phyloP scores from a whole-genome alignment of 2,329 filamentous ascomycete genomes.

The Geosmithia putterillii region DNA sequence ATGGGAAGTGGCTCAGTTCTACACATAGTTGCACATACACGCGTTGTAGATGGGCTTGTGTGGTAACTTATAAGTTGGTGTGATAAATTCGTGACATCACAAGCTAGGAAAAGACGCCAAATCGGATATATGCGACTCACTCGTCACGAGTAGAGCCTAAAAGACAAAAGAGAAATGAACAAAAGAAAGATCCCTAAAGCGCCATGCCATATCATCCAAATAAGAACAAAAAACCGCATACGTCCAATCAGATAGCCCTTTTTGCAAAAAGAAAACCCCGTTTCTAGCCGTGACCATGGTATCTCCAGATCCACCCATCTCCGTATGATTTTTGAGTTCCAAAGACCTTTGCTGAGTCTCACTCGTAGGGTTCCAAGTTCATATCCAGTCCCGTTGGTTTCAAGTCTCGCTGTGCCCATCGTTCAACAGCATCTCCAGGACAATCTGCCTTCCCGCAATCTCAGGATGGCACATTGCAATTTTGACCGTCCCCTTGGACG shows the following conservation, averaged over 20 bases:
- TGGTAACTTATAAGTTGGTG: too few relatives aligned
- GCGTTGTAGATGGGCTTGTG: too few relatives aligned
- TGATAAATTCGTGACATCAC: not conserved
- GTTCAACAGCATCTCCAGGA: conserved; percentile 87
- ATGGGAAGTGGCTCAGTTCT: too few relatives aligned
- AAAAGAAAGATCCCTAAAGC: not conserved
- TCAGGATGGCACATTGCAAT: conserved; percentile 92
- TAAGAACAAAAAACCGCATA: not conserved
- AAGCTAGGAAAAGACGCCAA: not conserved
- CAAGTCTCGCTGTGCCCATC: conserved; percentile 50
- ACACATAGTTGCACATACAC: too few relatives aligned
- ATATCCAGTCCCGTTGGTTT: not conserved
- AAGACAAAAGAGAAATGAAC: not conserved
- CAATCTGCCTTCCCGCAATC: conserved; percentile 69
- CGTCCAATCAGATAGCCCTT: too few relatives aligned
- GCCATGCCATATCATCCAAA: too few relatives aligned
- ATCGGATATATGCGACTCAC: too few relatives aligned
- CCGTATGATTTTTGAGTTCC: not conserved
- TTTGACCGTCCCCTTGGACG: conserved; percentile 70
- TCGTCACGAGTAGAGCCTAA: too few relatives aligned
- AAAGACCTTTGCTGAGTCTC: not conserved
- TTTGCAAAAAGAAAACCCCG: too few relatives aligned
- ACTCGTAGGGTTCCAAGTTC: not conserved
- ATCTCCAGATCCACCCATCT: not conserved
- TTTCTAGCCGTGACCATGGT: too few relatives aligned